Evolutionary conservation across 345 rosid genomes (phyloP).

Genomic region (Brassica nigra): DNA sequence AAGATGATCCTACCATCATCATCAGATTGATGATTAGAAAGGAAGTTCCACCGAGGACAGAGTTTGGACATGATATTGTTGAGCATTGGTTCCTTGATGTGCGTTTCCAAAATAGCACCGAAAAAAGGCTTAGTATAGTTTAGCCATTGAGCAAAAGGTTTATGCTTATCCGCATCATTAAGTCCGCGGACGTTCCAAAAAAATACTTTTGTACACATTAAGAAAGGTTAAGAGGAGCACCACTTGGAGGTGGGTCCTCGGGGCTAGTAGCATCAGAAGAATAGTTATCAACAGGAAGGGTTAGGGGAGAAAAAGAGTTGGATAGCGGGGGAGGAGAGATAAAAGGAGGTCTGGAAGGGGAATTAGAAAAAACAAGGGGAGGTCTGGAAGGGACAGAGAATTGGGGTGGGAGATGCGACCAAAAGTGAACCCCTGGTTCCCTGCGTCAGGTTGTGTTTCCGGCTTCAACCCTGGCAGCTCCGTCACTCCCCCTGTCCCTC

Average conservation of each 20-base stretch:
- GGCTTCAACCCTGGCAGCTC: too few species aligned
- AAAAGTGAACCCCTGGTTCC: too few species aligned
- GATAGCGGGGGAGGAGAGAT: too few species aligned
- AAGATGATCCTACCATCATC: background rate
- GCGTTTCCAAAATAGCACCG: background rate
- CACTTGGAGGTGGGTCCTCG: background rate
- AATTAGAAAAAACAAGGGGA: too few species aligned
- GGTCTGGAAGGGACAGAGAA: too few species aligned
- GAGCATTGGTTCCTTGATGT: background rate
- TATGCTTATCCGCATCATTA: background rate
- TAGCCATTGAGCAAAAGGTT: background rate
- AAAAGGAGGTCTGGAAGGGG: too few species aligned
- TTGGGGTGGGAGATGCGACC: too few species aligned
- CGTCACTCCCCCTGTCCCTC: too few species aligned
- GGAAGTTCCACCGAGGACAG: background rate
- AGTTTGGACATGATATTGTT: background rate
- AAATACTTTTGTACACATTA: background rate
- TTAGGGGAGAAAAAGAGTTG: too few species aligned
- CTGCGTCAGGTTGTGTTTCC: too few species aligned
- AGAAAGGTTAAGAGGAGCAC: background rate
- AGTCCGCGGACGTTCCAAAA: background rate
- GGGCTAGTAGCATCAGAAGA: too few species aligned
- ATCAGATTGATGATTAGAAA: background rate
- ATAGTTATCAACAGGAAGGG: too few species aligned
- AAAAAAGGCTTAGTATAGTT: background rate